Percentiles rank a stretch among this genome's conserved stretches.
These are phyloP conservation scores for Zygoascus hellenicus DNA, from an alignment of 1,139 yeast species.

Conservation along the genomic window DNA sequence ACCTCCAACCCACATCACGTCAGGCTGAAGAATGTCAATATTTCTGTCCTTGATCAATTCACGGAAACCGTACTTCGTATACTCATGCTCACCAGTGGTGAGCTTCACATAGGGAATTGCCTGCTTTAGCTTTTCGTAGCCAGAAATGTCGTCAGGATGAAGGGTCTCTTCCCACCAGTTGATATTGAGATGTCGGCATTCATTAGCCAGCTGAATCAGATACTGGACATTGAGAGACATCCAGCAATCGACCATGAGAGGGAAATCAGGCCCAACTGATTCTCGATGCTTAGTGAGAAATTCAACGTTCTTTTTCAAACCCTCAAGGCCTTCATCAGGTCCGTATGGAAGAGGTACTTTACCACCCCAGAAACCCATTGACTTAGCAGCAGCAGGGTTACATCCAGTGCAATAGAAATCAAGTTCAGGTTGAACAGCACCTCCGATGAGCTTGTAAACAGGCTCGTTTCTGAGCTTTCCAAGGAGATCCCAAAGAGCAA, in stretches of 20 bases:
- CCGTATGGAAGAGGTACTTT: slow-evolving; percentile 47
- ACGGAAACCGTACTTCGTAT: slow-evolving; percentile 46
- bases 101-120: slow-evolving; percentile 44
- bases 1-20: slow-evolving; percentile 51
- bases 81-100: slow-evolving; percentile 50
- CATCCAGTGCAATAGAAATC: slow-evolving; percentile 46
- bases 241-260: slow-evolving; percentile 48
- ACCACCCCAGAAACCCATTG: slow-evolving; percentile 48
- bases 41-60: slow-evolving; percentile 45
- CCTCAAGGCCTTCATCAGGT: slow-evolving; percentile 46
- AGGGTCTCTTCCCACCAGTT: slow-evolving; percentile 49
- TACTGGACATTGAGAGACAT: slow-evolving; percentile 46
- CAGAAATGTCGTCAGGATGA: slow-evolving; percentile 47
- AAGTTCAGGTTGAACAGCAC: slow-evolving; percentile 41
- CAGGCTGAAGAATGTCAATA: slow-evolving; percentile 46
- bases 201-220: slow-evolving; percentile 42
- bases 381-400: slow-evolving; percentile 43
- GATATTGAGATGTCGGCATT: slow-evolving; percentile 41
- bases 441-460: slow-evolving; percentile 47
- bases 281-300: slow-evolving; percentile 41
- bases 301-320: slow-evolving; percentile 42
- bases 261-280: slow-evolving; percentile 45
- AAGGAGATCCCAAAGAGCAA: slow-evolving; percentile 46
- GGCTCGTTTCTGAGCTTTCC: slow-evolving; percentile 47
- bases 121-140: slow-evolving; percentile 41